A percentile compares a stretch with the other conserved stretches of the same genome.
phyloP scores from a whole-genome alignment of 2,329 filamentous ascomycete species.

The Gyromitra esculenta region DNA sequence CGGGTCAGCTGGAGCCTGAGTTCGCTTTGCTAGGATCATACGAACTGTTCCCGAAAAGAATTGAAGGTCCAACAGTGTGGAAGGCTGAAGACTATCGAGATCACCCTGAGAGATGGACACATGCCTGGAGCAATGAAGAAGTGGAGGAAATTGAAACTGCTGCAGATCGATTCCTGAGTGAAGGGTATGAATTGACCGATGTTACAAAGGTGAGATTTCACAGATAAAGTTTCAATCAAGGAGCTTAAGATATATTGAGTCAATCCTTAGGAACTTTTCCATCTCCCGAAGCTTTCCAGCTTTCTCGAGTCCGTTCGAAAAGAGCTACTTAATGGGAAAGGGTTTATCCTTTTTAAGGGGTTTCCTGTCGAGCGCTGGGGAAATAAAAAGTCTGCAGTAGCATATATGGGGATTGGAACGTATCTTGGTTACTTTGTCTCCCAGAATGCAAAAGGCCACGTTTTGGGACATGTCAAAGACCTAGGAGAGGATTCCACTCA shows the following conservation, averaged over 20 bases:
- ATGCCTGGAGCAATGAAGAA: constrained; percentile 73
- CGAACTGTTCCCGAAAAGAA: constrained; percentile 74
- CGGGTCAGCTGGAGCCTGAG: constrained; percentile 77
- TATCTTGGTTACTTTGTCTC: constrained; percentile 88
- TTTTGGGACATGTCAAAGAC: constrained; percentile 89
- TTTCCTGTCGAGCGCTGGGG: constrained; percentile 82
- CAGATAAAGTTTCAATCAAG: neutral
- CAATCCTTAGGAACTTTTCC: constrained; percentile 65
- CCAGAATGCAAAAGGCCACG: constrained; percentile 85
- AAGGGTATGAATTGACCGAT: constrained; percentile 74
- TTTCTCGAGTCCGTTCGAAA: constrained; percentile 69
- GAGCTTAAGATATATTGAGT: neutral
- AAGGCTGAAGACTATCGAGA: constrained; percentile 71
- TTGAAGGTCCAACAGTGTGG: constrained; percentile 79
- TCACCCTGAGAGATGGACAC: constrained; percentile 76
- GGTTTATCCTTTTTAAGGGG: constrained; percentile 88
- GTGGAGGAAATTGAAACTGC: constrained; percentile 73
- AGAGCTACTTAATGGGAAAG: constrained; percentile 82
- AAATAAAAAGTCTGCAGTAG: constrained; percentile 79
- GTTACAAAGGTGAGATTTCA: constrained; percentile 64
- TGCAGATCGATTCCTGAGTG: constrained; percentile 74
- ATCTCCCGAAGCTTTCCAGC: constrained; percentile 67
- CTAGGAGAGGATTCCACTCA: constrained; percentile 81
- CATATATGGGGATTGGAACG: constrained; percentile 89
- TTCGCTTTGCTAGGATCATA: constrained; percentile 74